Percentiles rank a stretch among this genome's conserved stretches.
Evolutionary conservation across 495 filamentous ascomycete genomes (phyloP).

Genomic region (Astrothelium macrocarpum): DNA sequence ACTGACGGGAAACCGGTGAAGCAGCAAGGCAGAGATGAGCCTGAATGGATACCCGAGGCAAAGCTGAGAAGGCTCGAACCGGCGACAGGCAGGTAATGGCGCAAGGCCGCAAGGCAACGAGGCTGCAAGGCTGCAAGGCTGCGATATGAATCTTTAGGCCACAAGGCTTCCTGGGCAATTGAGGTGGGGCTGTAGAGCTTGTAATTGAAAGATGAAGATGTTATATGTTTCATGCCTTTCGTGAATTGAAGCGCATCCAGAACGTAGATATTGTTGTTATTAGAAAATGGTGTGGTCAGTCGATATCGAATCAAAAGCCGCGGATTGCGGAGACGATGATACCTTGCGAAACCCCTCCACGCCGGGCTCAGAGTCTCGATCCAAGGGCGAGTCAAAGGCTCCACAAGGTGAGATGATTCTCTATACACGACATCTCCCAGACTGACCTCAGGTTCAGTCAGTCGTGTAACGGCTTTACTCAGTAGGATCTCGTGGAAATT

Average conservation of each 20-base stretch:
- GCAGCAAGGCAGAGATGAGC: slow-evolving; percentile 1
- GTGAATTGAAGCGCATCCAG: background rate
- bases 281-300: slow-evolving; percentile 2
- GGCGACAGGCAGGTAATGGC: background rate
- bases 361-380: slow-evolving; percentile 1
- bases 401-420: background rate
- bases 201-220: background rate
- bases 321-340: background rate
- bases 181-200: background rate
- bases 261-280: background rate
- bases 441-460: background rate
- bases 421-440: background rate
- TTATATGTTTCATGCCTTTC: background rate
- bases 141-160: background rate
- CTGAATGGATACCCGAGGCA: background rate
- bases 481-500: background rate
- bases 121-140: background rate
- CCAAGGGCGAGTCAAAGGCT: background rate
- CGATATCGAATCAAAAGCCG: slow-evolving; percentile 5
- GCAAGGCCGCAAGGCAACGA: slow-evolving; percentile 4
- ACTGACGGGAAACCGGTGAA: background rate
- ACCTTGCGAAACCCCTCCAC: slow-evolving; percentile 2
- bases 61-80: slow-evolving; percentile 3
- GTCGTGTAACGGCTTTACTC: background rate
- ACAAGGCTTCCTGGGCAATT: background rate